Percentiles rank a stretch among this genome's conserved stretches.
Evolutionary conservation across 2,329 filamentous ascomycete genomes (phyloP).

Genomic region (Colletotrichum siamense): DNA sequence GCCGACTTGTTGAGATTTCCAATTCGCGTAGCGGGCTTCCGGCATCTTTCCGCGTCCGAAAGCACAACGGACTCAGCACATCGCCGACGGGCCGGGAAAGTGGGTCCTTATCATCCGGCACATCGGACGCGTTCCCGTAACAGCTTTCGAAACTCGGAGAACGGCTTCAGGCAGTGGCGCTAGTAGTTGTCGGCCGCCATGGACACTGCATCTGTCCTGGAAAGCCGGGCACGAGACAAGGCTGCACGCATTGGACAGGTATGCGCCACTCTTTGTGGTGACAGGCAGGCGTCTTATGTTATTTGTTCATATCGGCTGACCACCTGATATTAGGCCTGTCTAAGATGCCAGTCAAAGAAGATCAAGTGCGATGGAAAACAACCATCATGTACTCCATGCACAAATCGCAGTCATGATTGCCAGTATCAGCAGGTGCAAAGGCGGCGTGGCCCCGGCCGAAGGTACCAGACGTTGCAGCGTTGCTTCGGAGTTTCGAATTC

Average conservation of each 20-base stretch:
- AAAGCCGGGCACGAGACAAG: neutral
- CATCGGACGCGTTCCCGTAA: neutral
- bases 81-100: neutral
- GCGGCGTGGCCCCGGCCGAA: conserved; percentile 17
- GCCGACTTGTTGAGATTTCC: neutral
- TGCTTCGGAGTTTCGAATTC: too few species aligned
- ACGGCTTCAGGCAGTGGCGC: neutral
- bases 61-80: neutral
- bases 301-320: neutral
- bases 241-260: conserved; percentile 7
- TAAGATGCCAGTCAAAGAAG: conserved; percentile 20
- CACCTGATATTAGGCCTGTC: conserved; percentile 5
- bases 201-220: conserved; percentile 1
- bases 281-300: neutral
- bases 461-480: neutral
- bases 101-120: neutral
- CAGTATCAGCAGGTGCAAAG: conserved; percentile 14
- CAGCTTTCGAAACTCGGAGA: neutral
- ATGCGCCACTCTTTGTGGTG: neutral
- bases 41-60: conserved; percentile 5
- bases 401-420: conserved; percentile 6
- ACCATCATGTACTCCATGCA: conserved; percentile 16
- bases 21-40: neutral
- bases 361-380: conserved; percentile 16
- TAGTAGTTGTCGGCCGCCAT: neutral